phyloP scores from a whole-genome alignment of 805 yeast genomes.

The Teunomyces panamensis region DNA sequence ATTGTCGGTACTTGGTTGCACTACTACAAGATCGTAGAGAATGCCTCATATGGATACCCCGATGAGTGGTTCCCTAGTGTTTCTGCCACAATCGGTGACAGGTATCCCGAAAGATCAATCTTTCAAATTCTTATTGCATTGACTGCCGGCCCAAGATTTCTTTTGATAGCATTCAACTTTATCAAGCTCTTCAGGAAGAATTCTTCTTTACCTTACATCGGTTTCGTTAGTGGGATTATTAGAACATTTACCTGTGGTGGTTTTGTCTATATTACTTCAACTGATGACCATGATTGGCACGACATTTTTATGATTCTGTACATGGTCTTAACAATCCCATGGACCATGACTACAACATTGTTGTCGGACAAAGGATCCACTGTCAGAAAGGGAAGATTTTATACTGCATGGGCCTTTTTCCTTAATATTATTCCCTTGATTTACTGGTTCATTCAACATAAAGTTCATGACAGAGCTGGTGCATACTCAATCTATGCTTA shows the following conservation, averaged over 20 bases:
- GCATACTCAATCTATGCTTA: constrained; percentile 94
- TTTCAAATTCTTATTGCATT: constrained; percentile 90
- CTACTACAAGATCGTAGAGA: constrained; percentile 82
- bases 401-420: constrained; percentile 63
- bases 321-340: constrained; percentile 85
- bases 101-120: constrained; percentile 92
- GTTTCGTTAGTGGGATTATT: constrained; percentile 64
- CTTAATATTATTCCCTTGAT: constrained; percentile 74
- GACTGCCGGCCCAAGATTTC: constrained; percentile 89
- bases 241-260: constrained; percentile 97
- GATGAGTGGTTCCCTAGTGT: constrained; percentile 99
- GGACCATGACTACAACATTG: constrained; percentile 66
- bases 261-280: constrained; percentile 95
- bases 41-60: constrained; percentile 86
- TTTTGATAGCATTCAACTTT: constrained; percentile 53
- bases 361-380: constrained; percentile 45
- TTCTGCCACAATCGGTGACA: constrained; percentile 93
- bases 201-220: constrained; percentile 37
- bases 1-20: constrained; percentile 74
- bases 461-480: constrained; percentile 83
- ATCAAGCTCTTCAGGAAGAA: constrained; percentile 41
- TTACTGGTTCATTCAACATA: constrained; percentile 89
- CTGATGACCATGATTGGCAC: constrained; percentile 96
- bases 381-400: constrained; percentile 49
- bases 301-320: constrained; percentile 94